Base-by-base conservation (phyloP, 192 early-diverging fungal species). In the Mortierella antarctica region DNA sequence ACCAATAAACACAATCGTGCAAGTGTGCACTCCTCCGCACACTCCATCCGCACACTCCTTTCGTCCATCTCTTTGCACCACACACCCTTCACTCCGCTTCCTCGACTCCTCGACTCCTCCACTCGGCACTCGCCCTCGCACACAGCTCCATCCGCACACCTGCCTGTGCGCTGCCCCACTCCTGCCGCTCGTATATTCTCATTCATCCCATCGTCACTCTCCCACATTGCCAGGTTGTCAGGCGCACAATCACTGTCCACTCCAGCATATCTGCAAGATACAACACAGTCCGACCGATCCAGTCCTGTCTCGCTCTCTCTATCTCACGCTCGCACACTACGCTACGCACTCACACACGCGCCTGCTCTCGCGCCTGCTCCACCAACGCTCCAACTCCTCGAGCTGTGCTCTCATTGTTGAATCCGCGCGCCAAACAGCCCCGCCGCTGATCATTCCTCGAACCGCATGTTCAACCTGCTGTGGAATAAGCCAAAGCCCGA, bases 401-500 rank as follows among this genome's bases (percentile, higher is more conserved):
- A 31, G 31, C 31, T 2, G 57, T 15, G 40, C 57, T 59, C 39
- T 42, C 57, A 59, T 39, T 7, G 42, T 59, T 42, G 31, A 17
- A 31, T 41, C 46, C 13, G n/a, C 42, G 7, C 13, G 5, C 17
- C 15, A 42, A 48, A 42, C 44, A 56, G 57, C 57, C 31, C 31
- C 17, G 57, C 57, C 31, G 39, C 57, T 58, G 57, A 58, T 41
- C 57, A 40, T 49, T 39, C 49, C 67, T 57, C 14, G 40, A 31
- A 10, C 52, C 21, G 60, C 52, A 80, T 80, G 77, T 68, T 80
- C 70, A 80, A 80, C 70, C 65, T 80, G 57, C 70, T 80, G 57
- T 80, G 77, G 77, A 71, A 72, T 55, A 80, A 80, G 60, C 77
- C 77, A 42, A 80, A 80, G 65, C 70, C 77, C 50, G 77, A 80